Percentiles rank a stretch among this genome's conserved stretches.
Conservation (phyloP, 2,329 filamentous ascomycete genomes). For the Trichoderma asperellum region DNA sequence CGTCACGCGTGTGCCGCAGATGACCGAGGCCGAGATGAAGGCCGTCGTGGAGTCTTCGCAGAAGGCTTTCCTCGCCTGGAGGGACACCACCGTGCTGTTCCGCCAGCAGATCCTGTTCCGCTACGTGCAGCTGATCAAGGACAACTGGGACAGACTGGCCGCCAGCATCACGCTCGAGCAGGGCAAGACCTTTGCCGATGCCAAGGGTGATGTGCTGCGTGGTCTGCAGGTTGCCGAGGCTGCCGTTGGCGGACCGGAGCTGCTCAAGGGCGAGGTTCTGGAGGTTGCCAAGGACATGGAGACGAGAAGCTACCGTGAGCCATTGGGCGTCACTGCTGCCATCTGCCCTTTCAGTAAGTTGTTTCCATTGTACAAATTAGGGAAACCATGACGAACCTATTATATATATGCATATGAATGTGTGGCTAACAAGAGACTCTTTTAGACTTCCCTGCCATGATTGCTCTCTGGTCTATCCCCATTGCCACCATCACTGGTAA, state of each 20-base stretch:
- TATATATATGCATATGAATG: too few species aligned
- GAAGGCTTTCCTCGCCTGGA: conserved; percentile 76
- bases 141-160: conserved; percentile 83
- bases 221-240: conserved; percentile 85
- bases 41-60: conserved; percentile 75
- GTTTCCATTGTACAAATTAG: too few species aligned
- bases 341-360: conserved; percentile 83
- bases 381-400: too few species aligned
- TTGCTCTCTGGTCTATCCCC: conserved; percentile 87
- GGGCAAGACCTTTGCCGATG: conserved; percentile 85
- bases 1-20: conserved; percentile 81
- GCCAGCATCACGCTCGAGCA: conserved; percentile 87
- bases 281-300: conserved; percentile 92
- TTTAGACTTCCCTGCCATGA: conserved; percentile 86
- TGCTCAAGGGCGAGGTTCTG: conserved; percentile 80
- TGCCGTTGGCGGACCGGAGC: conserved; percentile 77
- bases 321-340: conserved; percentile 77
- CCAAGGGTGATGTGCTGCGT: conserved; percentile 78
- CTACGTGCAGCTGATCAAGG: conserved; percentile 76
- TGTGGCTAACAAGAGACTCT: conserved; percentile 25
- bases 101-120: conserved; percentile 88
- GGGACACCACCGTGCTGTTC: conserved; percentile 69
- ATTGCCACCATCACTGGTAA: conserved; percentile 84
- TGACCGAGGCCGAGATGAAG: conserved; percentile 75
- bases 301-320: conserved; percentile 80